These are phyloP conservation scores for Cylindricascospora bacillispora DNA, from an alignment of 1,139 yeast genomes.

Conservation along the genomic window DNA sequence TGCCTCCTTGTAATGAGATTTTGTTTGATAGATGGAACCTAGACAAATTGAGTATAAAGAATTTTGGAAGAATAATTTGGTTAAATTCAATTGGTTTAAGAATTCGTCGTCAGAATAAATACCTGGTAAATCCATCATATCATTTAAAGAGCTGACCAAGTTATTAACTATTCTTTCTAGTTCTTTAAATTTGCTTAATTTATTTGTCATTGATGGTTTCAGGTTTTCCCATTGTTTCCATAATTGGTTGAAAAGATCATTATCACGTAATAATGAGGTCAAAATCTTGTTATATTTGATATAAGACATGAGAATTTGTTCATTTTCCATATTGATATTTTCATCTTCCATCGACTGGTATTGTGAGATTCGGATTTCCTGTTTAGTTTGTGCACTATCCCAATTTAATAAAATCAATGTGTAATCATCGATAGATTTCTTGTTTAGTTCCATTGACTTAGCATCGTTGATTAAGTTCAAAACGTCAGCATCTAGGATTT, in stretches of 20 bases:
- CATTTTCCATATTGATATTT: slow-evolving; percentile 48
- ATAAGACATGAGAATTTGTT: slow-evolving; percentile 64
- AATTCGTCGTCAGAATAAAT: slow-evolving; percentile 75
- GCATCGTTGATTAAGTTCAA: slow-evolving; percentile 39
- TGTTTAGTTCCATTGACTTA: slow-evolving; percentile 17
- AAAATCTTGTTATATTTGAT: slow-evolving; percentile 56
- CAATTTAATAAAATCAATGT: slow-evolving; percentile 39
- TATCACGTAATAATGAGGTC: slow-evolving; percentile 62
- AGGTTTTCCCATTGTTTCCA: slow-evolving; percentile 19
- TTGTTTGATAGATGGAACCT: slow-evolving; percentile 19
- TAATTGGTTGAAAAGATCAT: slow-evolving; percentile 33
- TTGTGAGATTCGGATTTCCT: slow-evolving; percentile 34
- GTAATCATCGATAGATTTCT: slow-evolving; percentile 29
- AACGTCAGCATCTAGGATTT: slow-evolving; percentile 56
- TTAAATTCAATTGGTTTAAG: slow-evolving; percentile 35
- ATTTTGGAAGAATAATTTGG: slow-evolving; percentile 13
- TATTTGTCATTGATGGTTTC: slow-evolving; percentile 32
- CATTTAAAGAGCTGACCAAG: slow-evolving; percentile 28
- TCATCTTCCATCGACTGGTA: slow-evolving; percentile 24
- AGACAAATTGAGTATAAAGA: slow-evolving; percentile 17
- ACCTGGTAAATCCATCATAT: slow-evolving; percentile 75
- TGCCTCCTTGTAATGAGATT: slow-evolving; percentile 20
- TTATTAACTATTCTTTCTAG: slow-evolving; percentile 22
- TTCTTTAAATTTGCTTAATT: slow-evolving; percentile 28
- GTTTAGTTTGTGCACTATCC: slow-evolving; percentile 44